Conservation (phyloP, 2,329 filamentous ascomycete genomes). For the Aspergillus sp. region DNA sequence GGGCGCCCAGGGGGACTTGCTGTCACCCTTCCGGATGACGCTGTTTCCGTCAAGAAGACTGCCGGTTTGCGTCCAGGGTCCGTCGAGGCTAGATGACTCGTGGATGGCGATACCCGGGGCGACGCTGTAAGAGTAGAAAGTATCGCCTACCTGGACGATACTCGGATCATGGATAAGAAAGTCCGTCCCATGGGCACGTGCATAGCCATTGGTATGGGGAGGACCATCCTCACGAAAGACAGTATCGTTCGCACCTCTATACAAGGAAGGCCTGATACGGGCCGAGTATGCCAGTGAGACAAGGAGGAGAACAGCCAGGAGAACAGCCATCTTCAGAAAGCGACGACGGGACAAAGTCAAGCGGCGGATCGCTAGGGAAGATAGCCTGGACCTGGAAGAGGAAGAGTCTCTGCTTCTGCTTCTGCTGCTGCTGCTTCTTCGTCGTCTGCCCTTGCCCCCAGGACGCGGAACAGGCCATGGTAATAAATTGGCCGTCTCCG, state of each 20-base stretch:
- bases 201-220: background rate
- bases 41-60: constrained; percentile 28
- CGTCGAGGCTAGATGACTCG: constrained; percentile 27
- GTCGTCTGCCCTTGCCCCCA: background rate
- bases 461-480: constrained; percentile 2
- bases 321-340: constrained; percentile 11
- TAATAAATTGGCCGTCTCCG: background rate
- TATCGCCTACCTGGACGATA: constrained; percentile 27
- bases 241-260: background rate
- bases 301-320: background rate
- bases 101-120: constrained; percentile 33
- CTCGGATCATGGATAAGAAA: constrained; percentile 35
- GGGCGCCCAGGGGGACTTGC: constrained; percentile 53
- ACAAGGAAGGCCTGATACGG: background rate
- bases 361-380: background rate
- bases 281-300: background rate
- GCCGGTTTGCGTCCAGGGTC: constrained; percentile 27
- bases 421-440: too few species aligned
- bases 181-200: constrained; percentile 13
- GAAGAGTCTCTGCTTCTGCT: too few species aligned
- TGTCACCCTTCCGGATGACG: constrained; percentile 35
- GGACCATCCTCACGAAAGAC: background rate
- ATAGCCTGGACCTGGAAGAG: background rate
- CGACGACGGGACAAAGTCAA: background rate
- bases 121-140: constrained; percentile 35